Evolutionary conservation across 2,329 filamentous ascomycete species (phyloP), one percentile per base, ranked within the genome.

Genomic region (Arachnopeziza araneosa): DNA sequence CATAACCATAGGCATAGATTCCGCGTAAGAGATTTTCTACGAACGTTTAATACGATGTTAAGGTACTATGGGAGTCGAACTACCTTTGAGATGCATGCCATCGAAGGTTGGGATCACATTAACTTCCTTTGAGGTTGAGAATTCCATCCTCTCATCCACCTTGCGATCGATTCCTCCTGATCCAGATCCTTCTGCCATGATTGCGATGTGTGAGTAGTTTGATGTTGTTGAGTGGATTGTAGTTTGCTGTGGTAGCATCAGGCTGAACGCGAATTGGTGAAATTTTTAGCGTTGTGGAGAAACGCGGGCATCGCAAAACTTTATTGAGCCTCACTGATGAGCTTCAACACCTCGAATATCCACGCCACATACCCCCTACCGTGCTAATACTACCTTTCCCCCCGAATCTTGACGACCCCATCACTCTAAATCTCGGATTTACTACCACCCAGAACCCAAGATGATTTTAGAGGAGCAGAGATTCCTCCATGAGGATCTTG

Each of bases 1-100:
- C 95, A 78, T 98, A 99, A 66, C 95, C 95, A 70, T 99, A 99
- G 44, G 95, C 95, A 74, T 99, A 99, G 74, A 99, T 93, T 66
- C 95, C 95, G 67, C 95, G 93, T 67, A 99, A 86, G 44, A 99
- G 60, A 57, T 67, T 63, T 52, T 67, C 93, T 85, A 50, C 56
- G 58, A 19, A n/a, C 50, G 55, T 17, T 61, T 53, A 61, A 56
- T 50, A n/a, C 19, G 21, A 23, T 21, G 8, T 32, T 32, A 44
- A 44, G 24, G 26, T 24, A 24, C 24, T 19, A n/a, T n/a, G 32
- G 17, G 54, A 19, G 52, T 24, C 12, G 53, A 59, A 64, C n/a
- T 75, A 85, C 84, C 85, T 79, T 99, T 99, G 75, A 99, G 76
- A 69, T 96, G 93, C 93, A 98, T 71, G 63, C 91, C 89, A 80